These are phyloP conservation scores for Colletotrichum simmondsii DNA, from an alignment of 2,329 filamentous ascomycete species.

Conservation along the genomic window DNA sequence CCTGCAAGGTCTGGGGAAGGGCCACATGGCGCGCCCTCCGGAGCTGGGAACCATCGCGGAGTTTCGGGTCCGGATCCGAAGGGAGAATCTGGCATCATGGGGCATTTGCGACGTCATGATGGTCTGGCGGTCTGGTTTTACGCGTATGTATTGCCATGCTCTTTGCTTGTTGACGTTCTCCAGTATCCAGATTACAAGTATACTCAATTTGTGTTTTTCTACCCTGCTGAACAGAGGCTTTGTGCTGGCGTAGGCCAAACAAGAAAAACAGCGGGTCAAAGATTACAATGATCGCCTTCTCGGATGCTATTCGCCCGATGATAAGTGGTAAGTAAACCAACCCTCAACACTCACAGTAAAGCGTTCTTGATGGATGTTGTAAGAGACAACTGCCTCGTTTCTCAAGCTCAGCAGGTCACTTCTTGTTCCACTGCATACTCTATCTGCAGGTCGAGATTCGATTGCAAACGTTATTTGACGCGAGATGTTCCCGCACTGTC, in stretches of 20 bases:
- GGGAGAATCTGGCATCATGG: not conserved
- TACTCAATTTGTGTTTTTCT: not conserved
- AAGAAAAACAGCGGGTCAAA: too few species aligned
- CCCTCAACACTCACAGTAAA: too few species aligned
- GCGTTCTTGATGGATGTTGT: not conserved
- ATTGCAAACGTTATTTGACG: not conserved
- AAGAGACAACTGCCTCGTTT: not conserved
- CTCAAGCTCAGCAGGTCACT: not conserved
- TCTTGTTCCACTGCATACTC: not conserved
- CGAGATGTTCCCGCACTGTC: not conserved
- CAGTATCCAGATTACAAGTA: not conserved
- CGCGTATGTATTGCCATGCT: not conserved
- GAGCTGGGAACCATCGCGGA: not conserved
- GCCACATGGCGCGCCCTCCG: not conserved
- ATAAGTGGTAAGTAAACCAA: too few species aligned
- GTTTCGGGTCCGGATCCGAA: constrained; percentile 19
- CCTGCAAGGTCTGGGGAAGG: not conserved
- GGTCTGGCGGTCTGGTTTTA: not conserved
- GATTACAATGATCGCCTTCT: too few species aligned
- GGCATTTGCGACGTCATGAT: constrained; percentile 10
- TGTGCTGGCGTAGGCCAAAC: too few species aligned
- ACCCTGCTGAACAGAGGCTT: not conserved
- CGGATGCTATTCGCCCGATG: too few species aligned
- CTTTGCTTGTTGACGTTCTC: not conserved
- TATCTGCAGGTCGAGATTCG: not conserved